These are phyloP conservation scores for Colletotrichum tabaci DNA, from an alignment of 2,329 filamentous ascomycete genomes.

Conservation along the genomic window DNA sequence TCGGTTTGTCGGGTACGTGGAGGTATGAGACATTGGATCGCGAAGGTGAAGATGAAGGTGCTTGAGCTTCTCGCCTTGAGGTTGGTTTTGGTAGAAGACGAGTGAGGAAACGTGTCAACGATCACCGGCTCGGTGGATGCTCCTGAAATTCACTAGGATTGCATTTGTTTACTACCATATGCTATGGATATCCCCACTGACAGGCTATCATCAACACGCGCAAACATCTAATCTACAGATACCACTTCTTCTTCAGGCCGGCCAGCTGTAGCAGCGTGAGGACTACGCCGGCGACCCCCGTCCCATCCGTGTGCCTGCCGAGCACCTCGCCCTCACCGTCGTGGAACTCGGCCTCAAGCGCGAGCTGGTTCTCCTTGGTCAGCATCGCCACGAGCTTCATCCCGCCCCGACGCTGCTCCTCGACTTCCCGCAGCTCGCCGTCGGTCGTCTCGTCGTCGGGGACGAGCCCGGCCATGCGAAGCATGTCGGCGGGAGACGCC, in stretches of 20 bases:
- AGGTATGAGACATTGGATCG: neutral
- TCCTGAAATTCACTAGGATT: neutral
- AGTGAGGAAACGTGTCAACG: neutral
- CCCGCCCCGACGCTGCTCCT: conserved; percentile 52
- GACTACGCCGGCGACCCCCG: conserved; percentile 52
- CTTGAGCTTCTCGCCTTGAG: neutral
- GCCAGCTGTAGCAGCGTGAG: conserved; percentile 53
- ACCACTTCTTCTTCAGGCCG: conserved; percentile 48
- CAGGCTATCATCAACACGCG: no score
- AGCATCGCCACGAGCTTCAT: conserved; percentile 51
- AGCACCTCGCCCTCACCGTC: conserved; percentile 50
- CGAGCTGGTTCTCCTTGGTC: conserved; percentile 48
- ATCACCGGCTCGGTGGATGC: neutral
- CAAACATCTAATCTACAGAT: conserved; percentile 43
- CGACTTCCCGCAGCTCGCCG: conserved; percentile 46
- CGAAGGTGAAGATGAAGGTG: neutral
- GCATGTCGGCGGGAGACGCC: conserved; percentile 74
- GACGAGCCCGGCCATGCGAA: conserved; percentile 72
- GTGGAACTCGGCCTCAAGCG: conserved; percentile 50
- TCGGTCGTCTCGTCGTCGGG: conserved; percentile 55
- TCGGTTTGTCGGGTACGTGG: neutral
- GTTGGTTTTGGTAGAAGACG: no score
- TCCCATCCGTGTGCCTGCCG: conserved; percentile 54
- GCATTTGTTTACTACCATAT: no score
- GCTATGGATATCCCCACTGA: neutral